A percentile compares a stretch with the other conserved stretches of the same genome.
These are phyloP conservation scores for Mycena citricolor DNA, from an alignment of 1,284 basidiomycete genomes.

Conservation along the genomic window DNA sequence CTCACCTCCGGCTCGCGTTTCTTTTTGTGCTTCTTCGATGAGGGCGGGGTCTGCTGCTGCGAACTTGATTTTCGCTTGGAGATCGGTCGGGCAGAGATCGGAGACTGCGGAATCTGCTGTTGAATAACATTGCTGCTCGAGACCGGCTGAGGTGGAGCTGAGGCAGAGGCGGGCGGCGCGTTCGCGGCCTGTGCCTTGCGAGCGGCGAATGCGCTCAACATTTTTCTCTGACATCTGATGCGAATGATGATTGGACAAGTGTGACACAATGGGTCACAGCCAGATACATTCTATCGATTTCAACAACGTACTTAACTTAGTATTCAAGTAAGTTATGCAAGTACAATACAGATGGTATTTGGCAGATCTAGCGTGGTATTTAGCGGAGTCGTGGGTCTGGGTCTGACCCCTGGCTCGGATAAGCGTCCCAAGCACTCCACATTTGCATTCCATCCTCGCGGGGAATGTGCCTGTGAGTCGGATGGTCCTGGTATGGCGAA, in stretches of 20 bases:
- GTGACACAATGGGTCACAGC: neutral
- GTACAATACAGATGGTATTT: too few relatives aligned
- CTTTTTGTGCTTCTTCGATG: conserved; percentile 25
- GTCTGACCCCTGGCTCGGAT: too few relatives aligned
- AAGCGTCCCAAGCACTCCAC: too few relatives aligned
- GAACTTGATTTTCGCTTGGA: conserved; percentile 34
- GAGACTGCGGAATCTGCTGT: conserved; percentile 26
- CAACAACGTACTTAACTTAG: too few relatives aligned
- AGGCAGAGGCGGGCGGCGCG: conserved; percentile 10
- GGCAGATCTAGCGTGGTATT: too few relatives aligned
- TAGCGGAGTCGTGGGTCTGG: too few relatives aligned
- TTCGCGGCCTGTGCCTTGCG: conserved; percentile 45
- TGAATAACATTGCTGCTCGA: conserved; percentile 8
- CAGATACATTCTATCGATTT: too few relatives aligned
- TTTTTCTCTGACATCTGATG: conserved; percentile 30
- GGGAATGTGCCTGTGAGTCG: too few relatives aligned
- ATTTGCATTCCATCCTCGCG: too few relatives aligned
- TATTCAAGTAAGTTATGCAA: too few relatives aligned
- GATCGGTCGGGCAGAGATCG: conserved; percentile 16
- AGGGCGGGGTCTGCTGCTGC: conserved; percentile 15
- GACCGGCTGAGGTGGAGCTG: conserved; percentile 14
- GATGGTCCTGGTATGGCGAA: too few relatives aligned
- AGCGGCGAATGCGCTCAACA: conserved; percentile 64
- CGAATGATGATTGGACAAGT: neutral
- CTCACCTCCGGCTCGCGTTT: conserved; percentile 26